Evolutionary conservation across 306 rosid genomes (phyloP), one percentile per base, ranked within the genome.

Genomic region (Pueraria montana): DNA sequence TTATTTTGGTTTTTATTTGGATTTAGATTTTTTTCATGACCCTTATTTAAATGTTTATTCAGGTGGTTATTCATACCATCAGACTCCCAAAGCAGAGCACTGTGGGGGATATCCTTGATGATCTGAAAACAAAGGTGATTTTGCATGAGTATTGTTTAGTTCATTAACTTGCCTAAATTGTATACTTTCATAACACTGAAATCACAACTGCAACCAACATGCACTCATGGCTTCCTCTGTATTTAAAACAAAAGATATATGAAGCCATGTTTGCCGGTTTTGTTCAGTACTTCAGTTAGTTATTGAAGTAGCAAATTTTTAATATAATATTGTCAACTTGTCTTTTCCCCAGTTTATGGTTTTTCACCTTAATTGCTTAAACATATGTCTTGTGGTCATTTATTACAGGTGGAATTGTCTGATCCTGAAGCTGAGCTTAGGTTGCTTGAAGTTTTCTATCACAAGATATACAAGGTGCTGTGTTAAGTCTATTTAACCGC

Each of bases 371-470:
- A 7, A 12, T 18, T 71, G 30, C 11, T 42, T 70, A 52, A 40
- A n/a, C n/a, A 38, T 48, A 61, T 26, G 34, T 42, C 48, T 32
- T 52, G 21, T 76, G 17, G 83, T 82, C 18, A 73, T 20, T 46
- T 71, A 69, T 78, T 80, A 76, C 87, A 94, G 98, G 96, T 92
- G 71, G 94, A 94, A 82, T 82, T 94, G 83, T 94, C 98, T 72
- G 89, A 87, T 77, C 90, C 93, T 8, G 82, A 91, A 81, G 97
- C 96, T 30, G 97, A 94, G 84, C 96, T 94, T 76, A 87, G 98
- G 89, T 71, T 94, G 97, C 96, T 94, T 67, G 97, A 94, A 91
- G 96, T 94, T 73, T 94, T 92, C 89, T 92, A 92, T 88, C 97
- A 92, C 86, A 94, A 91, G 89, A 94, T 94, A 80, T 94, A 92